These are phyloP conservation scores for Bruguiera gymnorhiza DNA, from an alignment of 345 rosid genomes.

Conservation along the genomic window DNA sequence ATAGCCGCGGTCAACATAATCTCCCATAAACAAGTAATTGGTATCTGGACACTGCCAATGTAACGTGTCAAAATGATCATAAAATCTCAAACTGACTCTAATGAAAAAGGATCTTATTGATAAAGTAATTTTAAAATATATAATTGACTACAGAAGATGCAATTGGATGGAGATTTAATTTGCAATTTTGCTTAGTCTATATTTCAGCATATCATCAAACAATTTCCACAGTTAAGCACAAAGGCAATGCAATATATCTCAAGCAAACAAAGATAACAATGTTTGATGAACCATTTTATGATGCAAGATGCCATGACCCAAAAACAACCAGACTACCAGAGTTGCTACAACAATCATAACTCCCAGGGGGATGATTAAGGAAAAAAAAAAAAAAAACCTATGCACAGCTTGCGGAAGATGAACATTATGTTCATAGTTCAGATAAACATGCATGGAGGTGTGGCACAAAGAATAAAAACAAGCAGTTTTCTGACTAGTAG, in stretches of 20 bases:
- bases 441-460: not conserved
- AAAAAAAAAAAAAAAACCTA: not conserved
- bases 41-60: constrained; percentile 80
- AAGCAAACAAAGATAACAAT: too few relatives aligned
- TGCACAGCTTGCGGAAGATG: not conserved
- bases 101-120: constrained; percentile 5
- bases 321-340: too few relatives aligned
- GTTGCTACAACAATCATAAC: too few relatives aligned
- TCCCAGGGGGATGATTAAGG: not conserved
- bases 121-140: not conserved
- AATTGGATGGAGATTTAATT: not conserved
- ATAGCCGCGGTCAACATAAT: constrained; percentile 95
- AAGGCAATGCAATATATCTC: too few relatives aligned
- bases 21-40: constrained; percentile 96
- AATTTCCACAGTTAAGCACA: too few relatives aligned
- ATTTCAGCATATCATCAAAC: too few relatives aligned
- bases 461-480: not conserved
- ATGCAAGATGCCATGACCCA: too few relatives aligned
- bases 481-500: constrained; percentile 4
- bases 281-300: too few relatives aligned
- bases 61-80: not conserved
- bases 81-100: constrained; percentile 1
- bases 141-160: not conserved
- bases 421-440: not conserved
- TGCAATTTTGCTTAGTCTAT: too few relatives aligned